A percentile compares a stretch with the other conserved stretches of the same genome.
phyloP scores from a whole-genome alignment of 2,329 filamentous ascomycete species.

The Ramularia endophylla region DNA sequence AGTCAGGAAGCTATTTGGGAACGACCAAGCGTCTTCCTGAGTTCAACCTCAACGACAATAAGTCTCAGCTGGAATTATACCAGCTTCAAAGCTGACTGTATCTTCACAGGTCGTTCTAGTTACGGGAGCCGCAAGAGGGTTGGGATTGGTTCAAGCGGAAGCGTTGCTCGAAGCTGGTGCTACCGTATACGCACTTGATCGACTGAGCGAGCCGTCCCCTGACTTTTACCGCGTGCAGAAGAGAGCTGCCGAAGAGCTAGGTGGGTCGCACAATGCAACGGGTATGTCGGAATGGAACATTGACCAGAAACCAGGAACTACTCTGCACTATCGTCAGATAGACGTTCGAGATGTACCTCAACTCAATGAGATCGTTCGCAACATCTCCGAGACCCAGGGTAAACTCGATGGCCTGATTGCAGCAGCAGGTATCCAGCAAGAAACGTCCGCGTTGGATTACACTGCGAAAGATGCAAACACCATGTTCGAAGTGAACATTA shows the following conservation, averaged over 20 bases:
- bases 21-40: constrained; percentile 54
- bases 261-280: constrained; percentile 18
- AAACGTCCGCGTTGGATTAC: constrained; percentile 77
- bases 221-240: constrained; percentile 62
- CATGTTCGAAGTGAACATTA: constrained; percentile 54
- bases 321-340: constrained; percentile 67
- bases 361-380: constrained; percentile 61
- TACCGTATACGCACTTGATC: constrained; percentile 62
- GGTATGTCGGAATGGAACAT: not conserved
- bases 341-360: constrained; percentile 69
- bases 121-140: constrained; percentile 64
- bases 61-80: constrained; percentile 33
- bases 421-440: constrained; percentile 72
- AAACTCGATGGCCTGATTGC: constrained; percentile 75
- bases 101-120: constrained; percentile 49
- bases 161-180: constrained; percentile 71
- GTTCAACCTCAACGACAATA: constrained; percentile 65
- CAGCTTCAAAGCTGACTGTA: constrained; percentile 4
- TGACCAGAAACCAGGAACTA: constrained; percentile 37
- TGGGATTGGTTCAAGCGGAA: constrained; percentile 69
- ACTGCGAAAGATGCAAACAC: constrained; percentile 54
- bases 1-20: constrained; percentile 29
- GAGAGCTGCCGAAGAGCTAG: constrained; percentile 58
- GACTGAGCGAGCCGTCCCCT: constrained; percentile 51
- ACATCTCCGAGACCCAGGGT: constrained; percentile 64